These are phyloP conservation scores for Eragrostis tef DNA, from an alignment of 202 grass and related monocot species.

Conservation along the genomic window DNA sequence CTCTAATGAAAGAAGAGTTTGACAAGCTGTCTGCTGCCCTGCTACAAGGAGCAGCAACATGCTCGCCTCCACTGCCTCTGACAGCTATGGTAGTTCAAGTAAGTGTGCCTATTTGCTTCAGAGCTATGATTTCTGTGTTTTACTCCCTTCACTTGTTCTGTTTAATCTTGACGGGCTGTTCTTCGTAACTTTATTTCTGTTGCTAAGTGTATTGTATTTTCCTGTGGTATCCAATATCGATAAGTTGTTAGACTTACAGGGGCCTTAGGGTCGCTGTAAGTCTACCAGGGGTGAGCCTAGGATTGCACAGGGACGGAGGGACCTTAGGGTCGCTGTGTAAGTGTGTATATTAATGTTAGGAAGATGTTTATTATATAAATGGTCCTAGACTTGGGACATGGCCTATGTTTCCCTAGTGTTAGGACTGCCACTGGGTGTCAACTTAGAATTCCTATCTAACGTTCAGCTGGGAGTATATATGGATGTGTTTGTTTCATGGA, in stretches of 20 bases:
- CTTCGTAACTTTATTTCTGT: neutral
- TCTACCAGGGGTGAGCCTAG: no score
- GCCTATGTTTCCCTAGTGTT: no score
- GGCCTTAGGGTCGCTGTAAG: neutral
- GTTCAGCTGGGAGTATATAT: neutral
- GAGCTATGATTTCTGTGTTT: conserved; percentile 31
- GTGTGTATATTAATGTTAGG: no score
- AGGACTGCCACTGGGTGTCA: neutral
- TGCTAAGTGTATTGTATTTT: neutral
- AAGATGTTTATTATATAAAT: no score
- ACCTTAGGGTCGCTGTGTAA: no score
- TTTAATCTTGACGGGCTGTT: neutral
- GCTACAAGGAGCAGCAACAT: conserved; percentile 55
- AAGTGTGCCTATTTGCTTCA: conserved; percentile 22
- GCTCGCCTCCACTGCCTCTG: conserved; percentile 74
- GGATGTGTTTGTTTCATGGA: no score
- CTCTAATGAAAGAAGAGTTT: conserved; percentile 83
- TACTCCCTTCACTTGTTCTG: conserved; percentile 8
- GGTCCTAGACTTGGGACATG: no score
- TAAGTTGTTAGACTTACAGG: neutral
- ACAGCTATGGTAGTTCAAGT: conserved; percentile 94
- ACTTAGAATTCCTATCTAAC: conserved; percentile 12
- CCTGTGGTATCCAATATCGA: neutral
- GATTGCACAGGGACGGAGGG: no score
- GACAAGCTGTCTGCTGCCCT: conserved; percentile 62